phyloP scores from a whole-genome alignment of 805 yeast genomes.

The Clavispora vitiphila region DNA sequence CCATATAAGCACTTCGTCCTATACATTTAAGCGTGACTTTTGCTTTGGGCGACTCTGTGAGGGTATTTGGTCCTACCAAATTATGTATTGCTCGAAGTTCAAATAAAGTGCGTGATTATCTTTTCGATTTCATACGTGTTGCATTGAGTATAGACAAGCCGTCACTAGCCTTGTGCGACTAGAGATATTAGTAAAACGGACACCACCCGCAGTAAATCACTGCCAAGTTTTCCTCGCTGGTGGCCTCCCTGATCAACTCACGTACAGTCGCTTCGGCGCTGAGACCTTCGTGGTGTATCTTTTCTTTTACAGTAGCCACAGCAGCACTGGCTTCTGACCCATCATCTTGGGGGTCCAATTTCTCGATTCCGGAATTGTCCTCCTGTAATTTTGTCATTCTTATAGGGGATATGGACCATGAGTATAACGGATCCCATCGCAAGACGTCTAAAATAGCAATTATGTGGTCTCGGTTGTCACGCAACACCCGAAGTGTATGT shows the following conservation, averaged over 20 bases:
- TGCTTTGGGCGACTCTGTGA: too few relatives aligned
- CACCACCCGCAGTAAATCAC: conserved; percentile 82
- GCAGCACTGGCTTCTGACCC: conserved; percentile 80
- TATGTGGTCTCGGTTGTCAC: conserved; percentile 64
- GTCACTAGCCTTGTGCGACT: too few relatives aligned
- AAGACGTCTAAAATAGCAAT: conserved; percentile 79
- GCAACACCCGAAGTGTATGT: conserved; percentile 60
- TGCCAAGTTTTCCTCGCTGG: conserved; percentile 61
- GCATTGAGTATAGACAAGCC: too few relatives aligned
- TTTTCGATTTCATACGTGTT: too few relatives aligned
- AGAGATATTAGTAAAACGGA: conserved; percentile 49
- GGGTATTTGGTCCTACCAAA: too few relatives aligned
- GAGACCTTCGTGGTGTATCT: conserved; percentile 59
- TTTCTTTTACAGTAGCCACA: conserved; percentile 62
- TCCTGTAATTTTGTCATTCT: conserved; percentile 52
- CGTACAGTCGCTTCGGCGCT: conserved; percentile 82
- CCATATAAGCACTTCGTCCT: too few relatives aligned
- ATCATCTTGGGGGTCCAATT: conserved; percentile 28
- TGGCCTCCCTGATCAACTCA: conserved; percentile 74
- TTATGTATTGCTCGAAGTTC: too few relatives aligned
- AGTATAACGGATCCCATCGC: conserved; percentile 87
- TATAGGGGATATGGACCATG: conserved; percentile 85
- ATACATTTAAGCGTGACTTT: too few relatives aligned
- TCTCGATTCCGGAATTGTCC: conserved; percentile 16
- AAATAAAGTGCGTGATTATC: too few relatives aligned